A percentile compares a stretch with the other conserved stretches of the same genome.
These are phyloP conservation scores for Glutinoglossum americanum DNA, from an alignment of 495 filamentous ascomycete genomes.

Conservation along the genomic window DNA sequence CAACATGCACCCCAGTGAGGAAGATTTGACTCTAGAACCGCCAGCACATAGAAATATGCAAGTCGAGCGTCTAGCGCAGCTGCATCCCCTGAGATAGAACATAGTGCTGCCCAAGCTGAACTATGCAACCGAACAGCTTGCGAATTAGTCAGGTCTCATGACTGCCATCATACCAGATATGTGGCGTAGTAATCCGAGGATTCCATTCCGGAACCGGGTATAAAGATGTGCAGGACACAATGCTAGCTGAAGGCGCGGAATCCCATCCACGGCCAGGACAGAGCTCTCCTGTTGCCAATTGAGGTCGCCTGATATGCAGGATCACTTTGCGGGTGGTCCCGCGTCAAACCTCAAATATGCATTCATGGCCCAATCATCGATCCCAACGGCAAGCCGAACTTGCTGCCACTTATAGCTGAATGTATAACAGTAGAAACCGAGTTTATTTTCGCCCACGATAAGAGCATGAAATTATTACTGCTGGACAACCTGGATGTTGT, in stretches of 20 bases:
- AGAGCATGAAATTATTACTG: slow-evolving; percentile 24
- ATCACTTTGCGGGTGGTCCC: neutral
- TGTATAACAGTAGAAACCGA: neutral
- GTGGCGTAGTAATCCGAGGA: neutral
- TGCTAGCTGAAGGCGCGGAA: neutral
- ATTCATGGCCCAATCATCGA: neutral
- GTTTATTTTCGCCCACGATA: neutral
- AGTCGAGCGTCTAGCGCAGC: neutral
- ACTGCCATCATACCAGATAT: neutral
- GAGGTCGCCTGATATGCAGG: neutral
- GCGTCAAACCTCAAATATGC: neutral
- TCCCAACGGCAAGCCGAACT: neutral
- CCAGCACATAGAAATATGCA: neutral
- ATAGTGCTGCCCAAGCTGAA: neutral
- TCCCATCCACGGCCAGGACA: neutral
- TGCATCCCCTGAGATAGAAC: neutral
- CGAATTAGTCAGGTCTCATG: neutral
- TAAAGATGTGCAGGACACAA: too few relatives aligned
- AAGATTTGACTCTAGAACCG: neutral
- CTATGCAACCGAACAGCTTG: too few relatives aligned
- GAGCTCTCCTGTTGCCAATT: neutral
- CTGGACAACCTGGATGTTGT: slow-evolving; percentile 89
- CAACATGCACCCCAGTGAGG: neutral
- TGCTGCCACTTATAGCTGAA: neutral
- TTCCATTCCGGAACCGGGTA: neutral